Base-by-base conservation (phyloP, 768 basidiomycete genomes). In the Tulasnella sp. region DNA sequence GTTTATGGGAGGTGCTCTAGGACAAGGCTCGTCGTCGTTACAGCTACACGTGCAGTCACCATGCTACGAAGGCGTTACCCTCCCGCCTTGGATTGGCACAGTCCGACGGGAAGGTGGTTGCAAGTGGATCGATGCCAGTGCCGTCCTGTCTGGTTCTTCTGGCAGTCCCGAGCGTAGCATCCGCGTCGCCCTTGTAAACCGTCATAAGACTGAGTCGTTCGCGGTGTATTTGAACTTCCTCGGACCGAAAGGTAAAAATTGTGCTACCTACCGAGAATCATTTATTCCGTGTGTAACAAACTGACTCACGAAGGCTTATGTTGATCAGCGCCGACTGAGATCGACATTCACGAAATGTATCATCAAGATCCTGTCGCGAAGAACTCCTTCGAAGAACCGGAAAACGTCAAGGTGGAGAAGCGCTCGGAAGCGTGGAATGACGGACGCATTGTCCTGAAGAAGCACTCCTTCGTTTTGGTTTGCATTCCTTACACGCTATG, bases 131-230 rank as follows among this genome's bases (percentile, higher is more conserved):
- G 78, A 78, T 61, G 77, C 74, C 24, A 77, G 75, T 44, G 77
- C 77, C 5, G 72, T 78, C 8, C 68, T 79, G 12, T 65, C 72
- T 7, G 64, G 67, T 9, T 61, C 65, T 9, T 64, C 67, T 31
- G 64, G 63, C 11, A 65, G 65, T 17, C 3, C 22, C 15, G 44
- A 46, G 49, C 17, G 10, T 69, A 77, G 66, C 44, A 66, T 83
- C n/a, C 72, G 79, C 15, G 57, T 82, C 3, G 78, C 79, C 10
- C 70, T 82, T 9, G 69, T 82, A 21, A 83, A 83, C 62, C 70
- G 79, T 12, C 54, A 56, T 27, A 38, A 22, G 38, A 31, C 24
- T 8, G 45, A n/a, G 41, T 19, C 22, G 17, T 10, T 43, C 9
- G 3, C 12, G n/a, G 54, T 56, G 3, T 22, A 19, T 5, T 42